Percentiles rank a stretch among this genome's conserved stretches.
phyloP scores from a whole-genome alignment of 2,329 filamentous ascomycete species.

The Aspergillus sp. region DNA sequence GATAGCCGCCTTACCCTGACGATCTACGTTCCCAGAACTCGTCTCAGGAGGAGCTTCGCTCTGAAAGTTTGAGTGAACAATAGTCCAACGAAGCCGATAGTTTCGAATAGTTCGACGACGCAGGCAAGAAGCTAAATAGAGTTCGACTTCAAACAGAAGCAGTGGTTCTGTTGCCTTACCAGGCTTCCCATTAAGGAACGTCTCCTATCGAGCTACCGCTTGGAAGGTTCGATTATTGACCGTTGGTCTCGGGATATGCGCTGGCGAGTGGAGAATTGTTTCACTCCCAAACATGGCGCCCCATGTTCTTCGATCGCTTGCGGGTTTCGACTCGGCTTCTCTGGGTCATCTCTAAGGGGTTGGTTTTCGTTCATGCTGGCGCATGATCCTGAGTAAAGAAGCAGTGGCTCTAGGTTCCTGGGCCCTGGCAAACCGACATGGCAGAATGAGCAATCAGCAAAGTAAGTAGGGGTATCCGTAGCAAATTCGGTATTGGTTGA shows the following conservation, averaged over 20 bases:
- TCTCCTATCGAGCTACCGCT: not conserved
- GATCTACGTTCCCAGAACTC: conserved; percentile 2
- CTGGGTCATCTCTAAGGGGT: not conserved
- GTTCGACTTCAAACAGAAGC: conserved; percentile 3
- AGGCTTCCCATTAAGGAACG: not conserved
- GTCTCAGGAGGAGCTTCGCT: not conserved
- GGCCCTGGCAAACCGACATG: not conserved
- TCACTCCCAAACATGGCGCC: conserved; percentile 16
- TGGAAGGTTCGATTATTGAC: conserved; percentile 8
- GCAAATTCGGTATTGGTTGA: too few relatives aligned
- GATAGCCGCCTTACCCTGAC: not conserved
- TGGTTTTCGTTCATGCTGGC: not conserved
- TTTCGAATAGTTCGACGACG: not conserved
- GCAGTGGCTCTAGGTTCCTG: not conserved
- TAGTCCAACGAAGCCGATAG: not conserved
- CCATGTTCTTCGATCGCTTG: conserved; percentile 4
- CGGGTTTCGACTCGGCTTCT: not conserved
- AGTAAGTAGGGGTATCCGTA: too few relatives aligned
- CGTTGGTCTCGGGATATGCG: not conserved
- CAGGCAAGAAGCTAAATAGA: conserved; percentile 3
- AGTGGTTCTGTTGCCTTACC: not conserved
- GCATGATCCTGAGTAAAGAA: not conserved
- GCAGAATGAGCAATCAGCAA: not conserved
- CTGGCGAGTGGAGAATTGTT: conserved; percentile 13
- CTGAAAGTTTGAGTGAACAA: not conserved